Percentiles rank a stretch among this genome's conserved stretches.
phyloP scores from a whole-genome alignment of 2,329 filamentous ascomycete species.

The Ceratocystis albifundus region DNA sequence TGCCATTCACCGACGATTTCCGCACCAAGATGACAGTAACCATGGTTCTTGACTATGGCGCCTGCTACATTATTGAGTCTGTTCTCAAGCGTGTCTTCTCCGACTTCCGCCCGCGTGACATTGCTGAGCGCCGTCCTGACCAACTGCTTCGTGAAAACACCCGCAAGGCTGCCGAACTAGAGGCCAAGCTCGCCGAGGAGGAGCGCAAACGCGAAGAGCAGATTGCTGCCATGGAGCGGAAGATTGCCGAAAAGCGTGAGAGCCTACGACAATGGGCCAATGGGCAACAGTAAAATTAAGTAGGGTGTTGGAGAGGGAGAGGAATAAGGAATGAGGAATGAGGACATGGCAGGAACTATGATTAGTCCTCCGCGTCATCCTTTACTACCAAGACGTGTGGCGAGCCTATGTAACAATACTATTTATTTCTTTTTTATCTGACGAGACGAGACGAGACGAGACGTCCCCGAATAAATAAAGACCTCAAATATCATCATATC shows the following conservation, averaged over 20 bases:
- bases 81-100: conserved; percentile 75
- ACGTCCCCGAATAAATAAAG: too few relatives aligned
- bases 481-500: too few relatives aligned
- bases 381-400: too few relatives aligned
- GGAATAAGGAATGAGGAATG: too few relatives aligned
- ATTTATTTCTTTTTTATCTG: not conserved
- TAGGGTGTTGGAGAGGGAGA: too few relatives aligned
- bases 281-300: not conserved
- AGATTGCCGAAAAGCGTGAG: conserved; percentile 31
- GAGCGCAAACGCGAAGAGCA: conserved; percentile 44
- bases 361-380: not conserved
- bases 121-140: conserved; percentile 73
- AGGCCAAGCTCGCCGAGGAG: conserved; percentile 27
- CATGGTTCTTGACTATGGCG: conserved; percentile 79
- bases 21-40: conserved; percentile 70
- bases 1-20: conserved; percentile 81
- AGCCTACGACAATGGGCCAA: not conserved
- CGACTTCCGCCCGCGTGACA: conserved; percentile 87
- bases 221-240: conserved; percentile 49
- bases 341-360: too few relatives aligned
- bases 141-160: conserved; percentile 60
- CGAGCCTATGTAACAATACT: not conserved
- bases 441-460: too few relatives aligned
- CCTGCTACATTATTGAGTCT: conserved; percentile 81
- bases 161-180: conserved; percentile 38